A percentile compares a stretch with the other conserved stretches of the same genome.
These are phyloP conservation scores for Gossypium schwendimanii DNA, from an alignment of 441 rosid species.

Conservation along the genomic window DNA sequence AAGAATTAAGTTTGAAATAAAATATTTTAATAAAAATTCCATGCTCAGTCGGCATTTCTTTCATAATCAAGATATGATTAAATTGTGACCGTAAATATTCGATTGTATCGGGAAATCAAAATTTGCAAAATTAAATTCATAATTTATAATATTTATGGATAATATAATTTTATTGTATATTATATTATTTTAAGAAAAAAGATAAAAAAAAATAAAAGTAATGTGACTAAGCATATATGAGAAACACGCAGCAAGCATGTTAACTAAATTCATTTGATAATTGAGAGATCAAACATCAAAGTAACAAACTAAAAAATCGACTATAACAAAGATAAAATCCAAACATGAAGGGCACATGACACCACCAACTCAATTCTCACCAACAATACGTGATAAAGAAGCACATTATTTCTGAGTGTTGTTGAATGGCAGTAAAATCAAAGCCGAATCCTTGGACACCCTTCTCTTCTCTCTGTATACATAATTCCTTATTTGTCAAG, in stretches of 20 bases:
- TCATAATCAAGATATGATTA: too few species aligned
- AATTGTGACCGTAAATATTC: too few species aligned
- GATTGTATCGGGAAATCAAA: too few species aligned
- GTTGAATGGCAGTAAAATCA: background rate
- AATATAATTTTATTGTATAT: background rate
- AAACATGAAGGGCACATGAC: background rate
- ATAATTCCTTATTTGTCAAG: background rate
- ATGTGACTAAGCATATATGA: background rate
- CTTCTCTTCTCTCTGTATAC: background rate
- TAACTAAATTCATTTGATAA: background rate
- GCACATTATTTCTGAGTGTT: background rate
- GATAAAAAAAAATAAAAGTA: background rate
- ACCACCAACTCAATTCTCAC: background rate
- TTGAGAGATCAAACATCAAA: background rate
- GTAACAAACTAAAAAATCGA: background rate
- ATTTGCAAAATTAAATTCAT: background rate
- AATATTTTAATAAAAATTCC: too few species aligned
- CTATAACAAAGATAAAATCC: background rate
- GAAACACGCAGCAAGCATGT: too few species aligned
- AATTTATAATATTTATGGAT: background rate
- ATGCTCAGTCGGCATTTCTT: too few species aligned
- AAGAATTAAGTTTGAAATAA: too few species aligned
- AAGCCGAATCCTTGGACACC: background rate
- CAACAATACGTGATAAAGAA: background rate
- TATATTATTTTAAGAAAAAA: background rate